Evolutionary conservation across 2,329 filamentous ascomycete genomes (phyloP).

Genomic region (Sphaerulina populicola): DNA sequence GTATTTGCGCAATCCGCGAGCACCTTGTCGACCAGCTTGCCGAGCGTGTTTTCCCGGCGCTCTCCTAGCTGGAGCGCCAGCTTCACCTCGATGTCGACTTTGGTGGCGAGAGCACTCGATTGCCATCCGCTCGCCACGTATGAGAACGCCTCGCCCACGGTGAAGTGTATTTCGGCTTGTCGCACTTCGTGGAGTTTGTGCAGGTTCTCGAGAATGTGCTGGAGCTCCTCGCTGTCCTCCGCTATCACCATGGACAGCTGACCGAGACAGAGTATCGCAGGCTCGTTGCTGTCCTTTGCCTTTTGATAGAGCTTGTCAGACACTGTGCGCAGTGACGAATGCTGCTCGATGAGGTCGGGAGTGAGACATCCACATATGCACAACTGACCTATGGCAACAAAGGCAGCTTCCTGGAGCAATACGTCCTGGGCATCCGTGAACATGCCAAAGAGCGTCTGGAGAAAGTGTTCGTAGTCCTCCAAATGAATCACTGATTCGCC

Average conservation of each 20-base stretch:
- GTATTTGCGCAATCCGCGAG: constrained; percentile 70
- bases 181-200: constrained; percentile 75
- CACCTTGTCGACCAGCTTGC: constrained; percentile 59
- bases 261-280: constrained; percentile 72
- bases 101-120: constrained; percentile 66
- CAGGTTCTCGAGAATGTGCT: constrained; percentile 56
- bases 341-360: constrained; percentile 32
- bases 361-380: constrained; percentile 51
- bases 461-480: constrained; percentile 31
- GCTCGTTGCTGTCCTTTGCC: constrained; percentile 73
- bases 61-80: constrained; percentile 30
- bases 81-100: constrained; percentile 61
- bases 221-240: constrained; percentile 40
- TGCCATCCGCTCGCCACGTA: constrained; percentile 73
- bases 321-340: constrained; percentile 34
- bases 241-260: constrained; percentile 59
- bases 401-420: constrained; percentile 50
- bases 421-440: constrained; percentile 48
- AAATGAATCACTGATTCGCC: constrained; percentile 11
- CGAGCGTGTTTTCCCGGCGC: constrained; percentile 37
- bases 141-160: constrained; percentile 79
- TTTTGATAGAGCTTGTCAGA: constrained; percentile 56
- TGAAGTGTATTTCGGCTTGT: constrained; percentile 80
- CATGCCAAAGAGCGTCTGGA: constrained; percentile 44
- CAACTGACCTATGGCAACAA: constrained; percentile 53